Conservation (phyloP, 2,329 filamentous ascomycete genomes). For the Cladophialophora chaetospira region DNA sequence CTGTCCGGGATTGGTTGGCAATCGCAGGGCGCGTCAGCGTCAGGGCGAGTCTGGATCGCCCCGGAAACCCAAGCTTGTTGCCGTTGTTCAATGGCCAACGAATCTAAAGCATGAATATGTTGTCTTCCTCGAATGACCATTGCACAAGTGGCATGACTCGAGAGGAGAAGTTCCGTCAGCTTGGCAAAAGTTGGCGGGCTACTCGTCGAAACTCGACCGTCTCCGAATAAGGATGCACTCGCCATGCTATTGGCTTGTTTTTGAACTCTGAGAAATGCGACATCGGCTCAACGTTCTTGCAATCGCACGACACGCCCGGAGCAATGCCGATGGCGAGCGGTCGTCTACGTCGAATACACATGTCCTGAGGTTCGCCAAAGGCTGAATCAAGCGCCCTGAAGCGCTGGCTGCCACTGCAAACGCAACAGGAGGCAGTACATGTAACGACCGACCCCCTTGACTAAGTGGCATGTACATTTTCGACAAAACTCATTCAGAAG, state of each 20-base stretch:
- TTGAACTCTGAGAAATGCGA: not conserved
- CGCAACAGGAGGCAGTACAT: no score
- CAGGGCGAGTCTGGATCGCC: not conserved
- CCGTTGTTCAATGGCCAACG: not conserved
- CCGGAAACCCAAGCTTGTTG: not conserved
- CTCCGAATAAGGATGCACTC: no score
- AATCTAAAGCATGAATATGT: not conserved
- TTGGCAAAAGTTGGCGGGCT: not conserved
- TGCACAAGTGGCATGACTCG: constrained; percentile 6
- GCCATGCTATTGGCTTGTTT: not conserved
- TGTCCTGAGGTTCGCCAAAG: no score
- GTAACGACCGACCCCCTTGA: no score
- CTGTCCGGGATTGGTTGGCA: not conserved
- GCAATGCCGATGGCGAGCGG: not conserved
- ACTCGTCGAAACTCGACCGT: not conserved
- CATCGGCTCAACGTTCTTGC: not conserved
- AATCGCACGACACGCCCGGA: not conserved
- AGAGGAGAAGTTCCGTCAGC: not conserved
- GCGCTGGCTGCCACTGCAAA: no score
- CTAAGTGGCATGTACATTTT: no score
- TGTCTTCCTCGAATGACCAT: not conserved
- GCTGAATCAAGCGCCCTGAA: not conserved
- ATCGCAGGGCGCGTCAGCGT: not conserved
- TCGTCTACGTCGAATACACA: not conserved
- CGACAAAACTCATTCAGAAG: no score